These are phyloP conservation scores for Immersiporthe knoxdaviesiana DNA, from an alignment of 2,329 filamentous ascomycete species.

Conservation along the genomic window DNA sequence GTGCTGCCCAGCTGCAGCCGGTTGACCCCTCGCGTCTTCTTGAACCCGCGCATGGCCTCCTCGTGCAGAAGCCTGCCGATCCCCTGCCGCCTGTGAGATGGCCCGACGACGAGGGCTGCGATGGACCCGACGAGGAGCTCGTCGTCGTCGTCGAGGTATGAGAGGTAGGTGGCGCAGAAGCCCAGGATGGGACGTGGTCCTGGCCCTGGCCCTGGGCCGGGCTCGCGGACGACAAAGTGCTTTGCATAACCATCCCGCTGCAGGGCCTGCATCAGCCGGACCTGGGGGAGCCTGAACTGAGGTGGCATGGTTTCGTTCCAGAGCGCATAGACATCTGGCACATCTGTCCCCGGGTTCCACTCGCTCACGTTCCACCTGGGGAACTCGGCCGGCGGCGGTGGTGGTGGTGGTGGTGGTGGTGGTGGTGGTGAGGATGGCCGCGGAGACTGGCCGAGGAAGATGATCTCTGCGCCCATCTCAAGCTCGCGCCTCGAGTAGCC, in stretches of 20 bases:
- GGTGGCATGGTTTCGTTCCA: conserved; percentile 52
- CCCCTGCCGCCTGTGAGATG: conserved; percentile 51
- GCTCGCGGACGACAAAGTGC: conserved; percentile 60
- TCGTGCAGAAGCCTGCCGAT: conserved; percentile 58
- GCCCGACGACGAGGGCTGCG: conserved; percentile 56
- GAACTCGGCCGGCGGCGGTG: conserved; percentile 33
- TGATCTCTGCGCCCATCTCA: conserved; percentile 52
- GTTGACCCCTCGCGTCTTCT: conserved; percentile 54
- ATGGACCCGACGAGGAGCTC: conserved; percentile 60
- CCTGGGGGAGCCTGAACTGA: conserved; percentile 50
- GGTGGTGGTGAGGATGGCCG: conserved; percentile 34
- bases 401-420: conserved; percentile 28
- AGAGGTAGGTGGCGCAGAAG: conserved; percentile 64
- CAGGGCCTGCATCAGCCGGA: conserved; percentile 51
- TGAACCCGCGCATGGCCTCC: conserved; percentile 53
- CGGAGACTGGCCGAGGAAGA: conserved; percentile 43
- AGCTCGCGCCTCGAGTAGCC: conserved; percentile 53
- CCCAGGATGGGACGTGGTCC: conserved; percentile 50
- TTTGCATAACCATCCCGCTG: conserved; percentile 59
- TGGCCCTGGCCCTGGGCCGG: conserved; percentile 44
- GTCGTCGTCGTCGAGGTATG: conserved; percentile 56
- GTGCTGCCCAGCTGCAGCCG: conserved; percentile 61
- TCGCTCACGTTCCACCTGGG: conserved; percentile 47
- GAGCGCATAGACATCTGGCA: conserved; percentile 47
- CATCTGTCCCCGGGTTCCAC: conserved; percentile 46